These are phyloP conservation scores for Dichotomopilus funicola DNA, from an alignment of 2,329 filamentous ascomycete species.

Conservation along the genomic window DNA sequence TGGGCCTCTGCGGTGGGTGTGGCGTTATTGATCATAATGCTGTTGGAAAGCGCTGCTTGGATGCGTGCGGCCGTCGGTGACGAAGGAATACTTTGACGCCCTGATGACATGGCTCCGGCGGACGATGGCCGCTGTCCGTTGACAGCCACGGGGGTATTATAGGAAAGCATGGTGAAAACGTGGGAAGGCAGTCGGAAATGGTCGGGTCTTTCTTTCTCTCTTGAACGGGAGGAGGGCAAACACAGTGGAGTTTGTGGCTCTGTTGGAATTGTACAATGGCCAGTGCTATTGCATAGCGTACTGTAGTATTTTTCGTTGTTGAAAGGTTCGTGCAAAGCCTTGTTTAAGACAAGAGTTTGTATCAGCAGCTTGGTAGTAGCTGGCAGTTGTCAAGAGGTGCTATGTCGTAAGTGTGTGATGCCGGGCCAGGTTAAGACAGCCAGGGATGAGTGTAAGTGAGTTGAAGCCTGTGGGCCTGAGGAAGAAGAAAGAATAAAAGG, in stretches of 20 bases:
- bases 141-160: constrained; percentile 41
- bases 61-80: constrained; percentile 26
- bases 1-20: constrained; percentile 26
- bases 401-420: too few relatives aligned
- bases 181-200: neutral
- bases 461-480: too few relatives aligned
- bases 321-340: too few relatives aligned
- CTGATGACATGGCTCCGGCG: constrained; percentile 23
- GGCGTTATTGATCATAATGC: constrained; percentile 25
- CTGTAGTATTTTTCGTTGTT: too few relatives aligned
- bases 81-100: constrained; percentile 24
- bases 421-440: too few relatives aligned
- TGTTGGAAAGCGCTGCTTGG: constrained; percentile 17
- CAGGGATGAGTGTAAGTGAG: constrained; percentile 15
- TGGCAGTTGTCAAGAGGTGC: too few relatives aligned
- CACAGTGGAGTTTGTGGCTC: too few relatives aligned
- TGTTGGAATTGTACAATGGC: too few relatives aligned
- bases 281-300: constrained; percentile 18
- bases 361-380: too few relatives aligned
- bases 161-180: constrained; percentile 42
- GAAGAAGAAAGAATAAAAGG: neutral
- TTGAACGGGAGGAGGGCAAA: neutral
- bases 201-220: neutral
- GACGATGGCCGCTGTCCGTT: constrained; percentile 33
- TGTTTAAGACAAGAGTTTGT: too few relatives aligned